A percentile compares a stretch with the other conserved stretches of the same genome.
phyloP scores from a whole-genome alignment of 108 stramenopile species.

The Fragilariopsis cylindrus region DNA sequence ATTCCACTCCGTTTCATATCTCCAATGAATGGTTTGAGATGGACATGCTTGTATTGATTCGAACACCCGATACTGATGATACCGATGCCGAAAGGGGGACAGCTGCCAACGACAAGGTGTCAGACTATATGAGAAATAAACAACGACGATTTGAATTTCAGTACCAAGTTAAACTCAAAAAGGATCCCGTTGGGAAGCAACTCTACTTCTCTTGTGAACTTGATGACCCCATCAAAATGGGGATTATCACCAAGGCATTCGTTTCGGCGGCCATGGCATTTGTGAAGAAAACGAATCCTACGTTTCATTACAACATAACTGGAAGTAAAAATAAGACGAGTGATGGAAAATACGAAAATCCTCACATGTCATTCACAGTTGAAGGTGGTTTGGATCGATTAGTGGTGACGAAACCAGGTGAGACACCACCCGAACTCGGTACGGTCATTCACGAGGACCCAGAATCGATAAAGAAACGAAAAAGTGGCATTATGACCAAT shows the following conservation, averaged over 20 bases:
- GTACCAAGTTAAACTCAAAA: conserved; percentile 86
- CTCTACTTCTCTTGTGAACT: conserved; percentile 84
- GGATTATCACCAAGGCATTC: conserved; percentile 86
- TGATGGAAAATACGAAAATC: conserved; percentile 57
- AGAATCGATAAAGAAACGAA: conserved; percentile 67
- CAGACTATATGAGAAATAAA: conserved; percentile 62
- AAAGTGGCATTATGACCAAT: conserved; percentile 52
- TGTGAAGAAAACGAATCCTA: conserved; percentile 75
- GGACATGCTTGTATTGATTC: conserved; percentile 81
- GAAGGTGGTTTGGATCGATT: conserved; percentile 83
- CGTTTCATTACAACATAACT: conserved; percentile 53
- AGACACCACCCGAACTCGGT: conserved; percentile 75
- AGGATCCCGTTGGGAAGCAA: conserved; percentile 60
- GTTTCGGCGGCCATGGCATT: conserved; percentile 85
- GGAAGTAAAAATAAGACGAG: conserved; percentile 29
- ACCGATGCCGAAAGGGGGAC: conserved; percentile 23
- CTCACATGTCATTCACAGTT: conserved; percentile 88
- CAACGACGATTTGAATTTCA: conserved; percentile 94
- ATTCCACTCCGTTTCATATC: conserved; percentile 23
- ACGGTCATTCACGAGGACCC: conserved; percentile 65
- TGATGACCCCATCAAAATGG: conserved; percentile 82
- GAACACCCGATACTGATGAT: conserved; percentile 81
- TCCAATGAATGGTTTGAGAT: conserved; percentile 80
- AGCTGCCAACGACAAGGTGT: conserved; percentile 39
- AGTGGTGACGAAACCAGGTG: conserved; percentile 75